Evolutionary conservation across 2,329 filamentous ascomycete genomes (phyloP).

Genomic region (Sphaerulina musiva): DNA sequence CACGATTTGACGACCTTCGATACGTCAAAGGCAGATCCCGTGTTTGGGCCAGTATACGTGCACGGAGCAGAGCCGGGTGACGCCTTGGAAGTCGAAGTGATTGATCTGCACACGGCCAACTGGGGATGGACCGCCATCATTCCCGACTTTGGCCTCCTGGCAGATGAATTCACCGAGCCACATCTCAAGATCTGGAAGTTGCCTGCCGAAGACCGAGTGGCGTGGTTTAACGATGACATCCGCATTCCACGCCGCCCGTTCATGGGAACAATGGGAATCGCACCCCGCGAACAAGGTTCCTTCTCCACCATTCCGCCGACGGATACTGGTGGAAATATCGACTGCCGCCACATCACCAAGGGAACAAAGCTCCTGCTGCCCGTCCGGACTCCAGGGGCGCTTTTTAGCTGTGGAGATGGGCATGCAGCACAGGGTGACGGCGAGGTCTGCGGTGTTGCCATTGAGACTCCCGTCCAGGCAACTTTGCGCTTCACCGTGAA

Average conservation of each 20-base stretch:
- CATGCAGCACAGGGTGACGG: constrained; percentile 22
- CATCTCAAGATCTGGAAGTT: constrained; percentile 18
- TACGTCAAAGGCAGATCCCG: constrained; percentile 16
- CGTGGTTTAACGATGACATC: constrained; percentile 16
- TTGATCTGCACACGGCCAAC: constrained; percentile 15
- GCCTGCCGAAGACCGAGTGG: constrained; percentile 7
- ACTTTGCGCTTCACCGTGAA: constrained; percentile 15
- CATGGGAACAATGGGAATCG: constrained; percentile 22
- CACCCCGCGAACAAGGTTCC: constrained; percentile 12
- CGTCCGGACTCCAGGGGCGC: constrained; percentile 11
- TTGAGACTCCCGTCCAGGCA: constrained; percentile 18
- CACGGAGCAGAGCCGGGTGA: constrained; percentile 20
- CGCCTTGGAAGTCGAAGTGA: constrained; percentile 19
- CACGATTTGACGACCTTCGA: constrained; percentile 13
- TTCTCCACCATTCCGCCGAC: constrained; percentile 18
- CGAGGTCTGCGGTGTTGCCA: constrained; percentile 19
- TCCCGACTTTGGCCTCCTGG: constrained; percentile 17
- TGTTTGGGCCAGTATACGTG: constrained; percentile 20
- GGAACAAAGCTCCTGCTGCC: constrained; percentile 16
- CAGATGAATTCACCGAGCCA: constrained; percentile 17
- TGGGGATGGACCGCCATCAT: constrained; percentile 22
- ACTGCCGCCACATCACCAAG: constrained; percentile 20
- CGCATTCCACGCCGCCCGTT: constrained; percentile 17
- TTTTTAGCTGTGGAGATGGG: constrained; percentile 22
- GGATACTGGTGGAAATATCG: constrained; percentile 21